Base-by-base conservation (phyloP, 495 filamentous ascomycete species). In the Podospora bellae-mahoneyi region DNA sequence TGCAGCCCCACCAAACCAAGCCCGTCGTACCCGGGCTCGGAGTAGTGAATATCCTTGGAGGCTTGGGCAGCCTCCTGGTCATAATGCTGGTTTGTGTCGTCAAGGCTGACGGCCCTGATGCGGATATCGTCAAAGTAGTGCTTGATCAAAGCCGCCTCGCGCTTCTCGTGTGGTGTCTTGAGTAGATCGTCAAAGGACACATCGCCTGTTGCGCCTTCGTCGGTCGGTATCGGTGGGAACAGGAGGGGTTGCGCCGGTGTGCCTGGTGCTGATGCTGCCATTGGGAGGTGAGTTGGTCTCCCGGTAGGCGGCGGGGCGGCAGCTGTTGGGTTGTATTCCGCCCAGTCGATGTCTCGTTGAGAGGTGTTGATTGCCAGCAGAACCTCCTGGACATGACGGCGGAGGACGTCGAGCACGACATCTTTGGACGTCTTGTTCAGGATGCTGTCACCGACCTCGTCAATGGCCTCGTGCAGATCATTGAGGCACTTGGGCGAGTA, bases 371-470 rank as follows among this genome's bases (percentile, higher is more conserved):
- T 62, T 48, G 61, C 64, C 32, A 67, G 56, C 28, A 75, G 64
- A 4, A 73, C 67, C n/a, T 71, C 71, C 34, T 75, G 73, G 13
- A 75, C 28, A 64, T 75, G 73, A 0, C 67, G 65, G 30, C 73
- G 73, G 9, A 75, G 64, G 16, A 75, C 73, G 34, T 72, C 71
- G 13, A 70, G 65, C 9, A 72, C 71, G 3, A 70, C 66, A 53
- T 67, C 68, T 34, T 72, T 70, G 59, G 69, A 44, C 34, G 66
- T 66, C 30, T 67, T 64, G 4, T 48, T 59, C 18, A 70, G 53
- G 19, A 66, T 34, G 23, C 32, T 64, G 1, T 54, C 28, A 56
- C 71, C 73, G 18, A 66, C 58, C 19, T 56, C 20, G 59, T 75
- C 58, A 55, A 75, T 67, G 28, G 67, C 69, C 4, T 59, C 53